Evolutionary conservation across 2,329 filamentous ascomycete species (phyloP), one percentile per base, ranked within the genome.

Genomic region (Teratosphaeria nubilosa): DNA sequence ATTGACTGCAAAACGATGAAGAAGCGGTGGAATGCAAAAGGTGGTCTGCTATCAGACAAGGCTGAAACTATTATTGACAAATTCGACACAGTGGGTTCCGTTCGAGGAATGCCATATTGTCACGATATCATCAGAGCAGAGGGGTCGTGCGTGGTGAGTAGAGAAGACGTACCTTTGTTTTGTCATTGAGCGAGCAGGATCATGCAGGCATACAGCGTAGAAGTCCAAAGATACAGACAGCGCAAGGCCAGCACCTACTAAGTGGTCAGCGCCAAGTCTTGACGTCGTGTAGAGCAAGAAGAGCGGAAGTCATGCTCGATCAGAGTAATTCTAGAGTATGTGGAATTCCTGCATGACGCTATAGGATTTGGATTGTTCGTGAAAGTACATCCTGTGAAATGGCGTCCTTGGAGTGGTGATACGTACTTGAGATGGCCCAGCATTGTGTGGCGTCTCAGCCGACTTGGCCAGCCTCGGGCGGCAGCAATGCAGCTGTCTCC

Each of bases 41-140:
- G 52, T 51, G 67, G 65, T 68, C 48, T 54, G 45, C 54, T 37
- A 74, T 85, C 82, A 85, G 82, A 85, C 82, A 85, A 85, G 82
- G 82, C 82, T 85, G 82, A 85, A 85, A 85, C 82, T 85, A 82
- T 77, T 59, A 56, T 59, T 72, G 78, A 83, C 80, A 81, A 77
- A 78, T 80, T 84, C 82, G 79, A 84, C 82, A 84, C 79, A 74
- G 72, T 76, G 73, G 76, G 75, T 84, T 84, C 80, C 79, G 82
- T 76, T 80, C 80, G 82, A 85, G 82, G 82, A 85, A 85, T 85
- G 82, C 82, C 82, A 81, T 77, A 48, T 82, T 82, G 82, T 84
- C 82, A 74, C 76, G 73, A 73, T 72, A 78, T 84, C 82, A 84
- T 84, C 82, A 85, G 13, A 37, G 27, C 75, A 72, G 30, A 58